Percentiles rank a stretch among this genome's conserved stretches.
Conservation (phyloP, 2,329 filamentous ascomycete genomes). For the Capronia coronata region DNA sequence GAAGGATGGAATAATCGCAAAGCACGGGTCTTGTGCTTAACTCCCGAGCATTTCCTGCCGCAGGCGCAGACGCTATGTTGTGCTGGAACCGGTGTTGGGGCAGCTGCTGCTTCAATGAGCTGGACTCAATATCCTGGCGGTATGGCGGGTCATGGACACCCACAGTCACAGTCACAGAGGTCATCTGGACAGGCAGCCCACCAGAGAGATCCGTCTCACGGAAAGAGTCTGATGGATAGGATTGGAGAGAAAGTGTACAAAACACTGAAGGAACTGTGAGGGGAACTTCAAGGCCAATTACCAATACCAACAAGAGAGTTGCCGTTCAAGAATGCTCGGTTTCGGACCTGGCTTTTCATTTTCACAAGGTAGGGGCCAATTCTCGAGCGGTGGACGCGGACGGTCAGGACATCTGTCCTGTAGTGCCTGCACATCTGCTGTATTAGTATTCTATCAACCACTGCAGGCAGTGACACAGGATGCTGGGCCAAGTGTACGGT, state of each 20-base stretch:
- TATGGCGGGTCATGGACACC: background rate
- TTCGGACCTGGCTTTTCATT: no score
- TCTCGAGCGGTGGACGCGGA: no score
- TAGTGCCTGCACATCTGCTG: no score
- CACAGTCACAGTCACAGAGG: background rate
- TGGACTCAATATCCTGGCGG: background rate
- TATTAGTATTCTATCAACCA: no score
- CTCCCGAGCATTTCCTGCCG: constrained; percentile 13
- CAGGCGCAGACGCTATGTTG: constrained; percentile 21
- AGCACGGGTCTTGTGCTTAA: constrained; percentile 19
- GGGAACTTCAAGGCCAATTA: background rate
- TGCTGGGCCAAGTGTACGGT: no score
- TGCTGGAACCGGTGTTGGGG: background rate
- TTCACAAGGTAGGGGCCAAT: no score
- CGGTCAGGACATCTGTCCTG: no score
- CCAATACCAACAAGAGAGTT: no score
- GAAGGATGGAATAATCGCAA: constrained; percentile 28
- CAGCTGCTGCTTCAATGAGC: background rate
- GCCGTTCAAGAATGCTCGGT: no score
- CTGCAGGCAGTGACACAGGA: no score
- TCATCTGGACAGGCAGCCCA: no score
- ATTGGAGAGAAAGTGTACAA: constrained; percentile 1
- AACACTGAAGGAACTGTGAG: background rate
- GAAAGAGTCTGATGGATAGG: background rate
- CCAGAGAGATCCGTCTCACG: background rate